These are phyloP conservation scores for Allium fistulosum DNA, from an alignment of 106 monocot genomes.

Conservation along the genomic window DNA sequence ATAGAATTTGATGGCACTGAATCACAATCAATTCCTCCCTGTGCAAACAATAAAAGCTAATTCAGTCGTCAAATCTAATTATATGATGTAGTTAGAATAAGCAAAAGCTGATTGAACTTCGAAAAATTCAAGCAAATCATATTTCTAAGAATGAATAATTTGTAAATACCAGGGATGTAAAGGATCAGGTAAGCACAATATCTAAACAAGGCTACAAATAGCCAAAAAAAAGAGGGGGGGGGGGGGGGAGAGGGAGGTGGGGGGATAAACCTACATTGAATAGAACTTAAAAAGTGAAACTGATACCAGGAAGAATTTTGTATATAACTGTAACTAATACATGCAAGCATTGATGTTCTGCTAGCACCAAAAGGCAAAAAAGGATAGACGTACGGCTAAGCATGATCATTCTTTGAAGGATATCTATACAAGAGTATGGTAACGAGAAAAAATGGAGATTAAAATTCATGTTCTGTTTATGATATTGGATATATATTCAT, in stretches of 20 bases:
- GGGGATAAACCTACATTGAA: too few relatives aligned
- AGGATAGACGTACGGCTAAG: too few relatives aligned
- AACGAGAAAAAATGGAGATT: neutral
- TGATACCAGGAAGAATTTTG: too few relatives aligned
- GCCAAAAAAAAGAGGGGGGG: too few relatives aligned
- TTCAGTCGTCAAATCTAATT: neutral
- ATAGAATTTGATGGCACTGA: constrained; percentile 26
- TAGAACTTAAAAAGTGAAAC: too few relatives aligned
- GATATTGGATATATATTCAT: neutral
- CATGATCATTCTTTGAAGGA: too few relatives aligned
- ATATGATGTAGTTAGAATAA: neutral
- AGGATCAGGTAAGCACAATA: too few relatives aligned
- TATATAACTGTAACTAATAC: too few relatives aligned
- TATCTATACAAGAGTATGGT: neutral
- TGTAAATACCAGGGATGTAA: neutral
- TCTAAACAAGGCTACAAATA: too few relatives aligned
- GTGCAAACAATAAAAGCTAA: neutral
- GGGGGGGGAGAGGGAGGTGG: too few relatives aligned
- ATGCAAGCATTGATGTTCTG: too few relatives aligned
- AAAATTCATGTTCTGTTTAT: neutral
- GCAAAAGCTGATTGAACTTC: neutral
- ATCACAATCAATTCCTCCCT: constrained; percentile 15
- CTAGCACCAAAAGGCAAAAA: too few relatives aligned
- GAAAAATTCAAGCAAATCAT: neutral
- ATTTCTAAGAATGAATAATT: neutral